A percentile compares a stretch with the other conserved stretches of the same genome.
Evolutionary conservation across 352 stramenopile genomes (phyloP).

Genomic region (Globisporangium radiosum): DNA sequence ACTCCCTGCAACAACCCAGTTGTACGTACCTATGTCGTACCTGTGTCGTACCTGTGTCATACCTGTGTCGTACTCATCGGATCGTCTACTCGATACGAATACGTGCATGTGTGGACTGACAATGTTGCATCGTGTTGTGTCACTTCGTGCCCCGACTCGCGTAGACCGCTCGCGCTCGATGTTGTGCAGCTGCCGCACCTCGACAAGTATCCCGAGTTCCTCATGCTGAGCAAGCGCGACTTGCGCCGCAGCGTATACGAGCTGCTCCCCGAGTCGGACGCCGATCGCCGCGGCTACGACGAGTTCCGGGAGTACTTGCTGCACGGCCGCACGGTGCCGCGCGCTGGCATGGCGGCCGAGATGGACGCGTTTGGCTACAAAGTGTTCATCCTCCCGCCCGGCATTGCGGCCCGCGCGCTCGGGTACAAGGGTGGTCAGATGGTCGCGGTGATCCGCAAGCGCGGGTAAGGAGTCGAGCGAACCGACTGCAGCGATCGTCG

Average conservation of each 20-base stretch:
- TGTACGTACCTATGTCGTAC: constrained; percentile 8
- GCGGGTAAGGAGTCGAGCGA: constrained; percentile 3
- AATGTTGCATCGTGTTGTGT: background rate
- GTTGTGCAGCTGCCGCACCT: constrained; percentile 59
- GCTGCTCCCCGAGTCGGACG: constrained; percentile 44
- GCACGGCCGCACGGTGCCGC: constrained; percentile 35
- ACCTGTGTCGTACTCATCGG: constrained; percentile 2
- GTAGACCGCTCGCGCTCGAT: constrained; percentile 53
- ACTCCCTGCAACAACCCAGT: constrained; percentile 12
- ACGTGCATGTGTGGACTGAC: too few species aligned
- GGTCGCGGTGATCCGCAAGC: constrained; percentile 54
- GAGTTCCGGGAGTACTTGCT: constrained; percentile 65
- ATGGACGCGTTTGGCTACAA: constrained; percentile 66
- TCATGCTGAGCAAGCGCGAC: constrained; percentile 49
- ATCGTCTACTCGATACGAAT: too few species aligned
- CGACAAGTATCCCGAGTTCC: constrained; percentile 49
- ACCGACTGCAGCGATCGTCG: too few species aligned
- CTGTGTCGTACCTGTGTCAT: background rate
- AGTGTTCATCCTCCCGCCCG: constrained; percentile 69
- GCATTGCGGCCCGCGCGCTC: constrained; percentile 46
- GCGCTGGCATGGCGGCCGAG: constrained; percentile 46
- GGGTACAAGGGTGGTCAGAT: constrained; percentile 68
- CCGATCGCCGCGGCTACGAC: constrained; percentile 44
- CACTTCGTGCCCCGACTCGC: constrained; percentile 4
- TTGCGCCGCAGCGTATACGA: constrained; percentile 61